Evolutionary conservation across 257 asterid genomes (phyloP).

Genomic region (Rhazya stricta): DNA sequence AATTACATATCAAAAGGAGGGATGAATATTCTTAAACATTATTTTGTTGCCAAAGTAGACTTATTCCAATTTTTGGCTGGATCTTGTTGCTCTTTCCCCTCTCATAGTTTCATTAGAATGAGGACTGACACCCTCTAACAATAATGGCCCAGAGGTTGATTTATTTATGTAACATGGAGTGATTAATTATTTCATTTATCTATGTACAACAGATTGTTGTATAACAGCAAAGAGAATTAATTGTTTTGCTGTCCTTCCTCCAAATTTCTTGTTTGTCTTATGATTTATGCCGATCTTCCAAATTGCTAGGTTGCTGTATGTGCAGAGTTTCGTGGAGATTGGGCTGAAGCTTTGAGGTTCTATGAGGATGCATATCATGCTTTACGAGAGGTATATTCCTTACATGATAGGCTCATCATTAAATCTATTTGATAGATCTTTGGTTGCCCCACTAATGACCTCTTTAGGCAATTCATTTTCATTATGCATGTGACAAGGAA

Average conservation of each 20-base stretch:
- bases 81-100: background rate
- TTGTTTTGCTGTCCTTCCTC: constrained; percentile 16
- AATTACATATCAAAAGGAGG: background rate
- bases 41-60: background rate
- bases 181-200: background rate
- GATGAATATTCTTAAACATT: background rate
- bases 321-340: constrained; percentile 95
- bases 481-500: background rate
- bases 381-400: constrained; percentile 66
- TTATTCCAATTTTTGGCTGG: background rate
- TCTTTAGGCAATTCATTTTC: constrained; percentile 11
- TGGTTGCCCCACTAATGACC: background rate
- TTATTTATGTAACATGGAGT: background rate
- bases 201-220: background rate
- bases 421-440: constrained; percentile 9
- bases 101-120: background rate
- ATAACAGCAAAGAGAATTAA: background rate
- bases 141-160: background rate
- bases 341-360: constrained; percentile 84
- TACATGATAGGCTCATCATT: constrained; percentile 13
- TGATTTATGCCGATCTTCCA: constrained; percentile 41
- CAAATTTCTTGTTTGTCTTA: constrained; percentile 26
- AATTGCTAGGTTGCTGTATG: constrained; percentile 90
- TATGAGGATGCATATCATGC: constrained; percentile 90
- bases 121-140: background rate